Percentiles rank a stretch among this genome's conserved stretches.
phyloP scores from a whole-genome alignment of 805 yeast species.

The Cyberlindnera bimundalis region DNA sequence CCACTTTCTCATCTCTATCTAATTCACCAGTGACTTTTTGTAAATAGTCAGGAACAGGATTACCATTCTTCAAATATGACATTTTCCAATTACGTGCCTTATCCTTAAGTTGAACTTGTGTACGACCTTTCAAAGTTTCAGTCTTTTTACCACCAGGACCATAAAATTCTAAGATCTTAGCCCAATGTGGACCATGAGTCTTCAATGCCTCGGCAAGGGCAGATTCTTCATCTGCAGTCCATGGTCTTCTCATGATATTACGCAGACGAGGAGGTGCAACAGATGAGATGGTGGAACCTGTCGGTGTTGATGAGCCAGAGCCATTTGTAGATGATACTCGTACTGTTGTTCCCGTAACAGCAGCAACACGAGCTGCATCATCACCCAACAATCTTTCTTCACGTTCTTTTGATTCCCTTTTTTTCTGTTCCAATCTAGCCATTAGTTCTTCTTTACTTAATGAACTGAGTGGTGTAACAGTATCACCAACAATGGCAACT shows the following conservation, averaged over 20 bases:
- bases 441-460: constrained; percentile 25
- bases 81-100: constrained; percentile 96
- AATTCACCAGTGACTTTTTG: constrained; percentile 84
- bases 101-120: constrained; percentile 90
- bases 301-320: background rate
- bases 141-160: constrained; percentile 91
- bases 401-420: constrained; percentile 17
- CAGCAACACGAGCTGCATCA: background rate
- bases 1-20: constrained; percentile 49
- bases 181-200: constrained; percentile 87
- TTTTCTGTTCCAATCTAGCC: constrained; percentile 16
- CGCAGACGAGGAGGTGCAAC: constrained; percentile 24
- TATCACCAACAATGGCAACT: constrained; percentile 1
- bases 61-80: constrained; percentile 70
- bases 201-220: constrained; percentile 80
- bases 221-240: constrained; percentile 88
- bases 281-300: constrained; percentile 15
- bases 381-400: constrained; percentile 3
- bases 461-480: constrained; percentile 3
- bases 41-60: constrained; percentile 77
- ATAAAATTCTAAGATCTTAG: constrained; percentile 81
- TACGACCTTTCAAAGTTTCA: constrained; percentile 82
- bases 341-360: too few species aligned
- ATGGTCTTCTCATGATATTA: constrained; percentile 53
- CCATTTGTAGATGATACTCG: too few species aligned